Base-by-base conservation (phyloP, 192 early-diverging fungal species). In the Coemansia sp. region DNA sequence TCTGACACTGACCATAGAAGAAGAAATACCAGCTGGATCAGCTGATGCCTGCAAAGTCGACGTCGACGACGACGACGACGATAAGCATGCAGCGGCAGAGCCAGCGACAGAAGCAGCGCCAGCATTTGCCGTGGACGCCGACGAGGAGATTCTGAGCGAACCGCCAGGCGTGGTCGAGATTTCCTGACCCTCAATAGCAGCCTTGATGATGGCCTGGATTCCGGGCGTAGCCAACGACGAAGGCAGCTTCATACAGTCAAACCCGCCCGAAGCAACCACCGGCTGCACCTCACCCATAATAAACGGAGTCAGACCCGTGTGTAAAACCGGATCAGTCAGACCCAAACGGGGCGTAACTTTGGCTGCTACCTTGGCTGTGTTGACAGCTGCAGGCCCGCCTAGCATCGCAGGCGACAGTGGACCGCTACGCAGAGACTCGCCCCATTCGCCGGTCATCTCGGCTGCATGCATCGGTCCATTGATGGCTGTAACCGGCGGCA, bases 341-440 rank as follows among this genome's bases (percentile, higher is more conserved):
- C 75, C 72, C 65, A 82, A 33, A 1, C 75, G 67, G 9, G 73
- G 57, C 11, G 69, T 70, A 2, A 55, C 43, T 17, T 68, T 33
- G 14, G 63, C 54, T 5, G 51, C 48, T 52, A 33, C 48, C 52
- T 45, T 72, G 55, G 52, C 58, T 84, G 80, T 11, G 28, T n/a
- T 45, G 0, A 28, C 22, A 28, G 70, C 28, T 7, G 75, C 69
- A 1, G 92, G 92, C 0, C 90, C 90, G 18, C 87, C 85, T 22
- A 93, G 77, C 90, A 93, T 93, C 7, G 92, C 90, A 4, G 91
- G 91, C 34, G 90, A 93, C 39, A 93, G 74, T 1, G 90, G 90
- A 15, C 90, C 92, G 71, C 86, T 87, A 18, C 92, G 86, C 35
- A 93, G 78, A 0, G 90, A 88, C 12, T 83, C 84, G 34, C 85